Percentiles rank a stretch among this genome's conserved stretches.
Conservation (phyloP, 495 filamentous ascomycete genomes). For the Talaromyces stipitatus region DNA sequence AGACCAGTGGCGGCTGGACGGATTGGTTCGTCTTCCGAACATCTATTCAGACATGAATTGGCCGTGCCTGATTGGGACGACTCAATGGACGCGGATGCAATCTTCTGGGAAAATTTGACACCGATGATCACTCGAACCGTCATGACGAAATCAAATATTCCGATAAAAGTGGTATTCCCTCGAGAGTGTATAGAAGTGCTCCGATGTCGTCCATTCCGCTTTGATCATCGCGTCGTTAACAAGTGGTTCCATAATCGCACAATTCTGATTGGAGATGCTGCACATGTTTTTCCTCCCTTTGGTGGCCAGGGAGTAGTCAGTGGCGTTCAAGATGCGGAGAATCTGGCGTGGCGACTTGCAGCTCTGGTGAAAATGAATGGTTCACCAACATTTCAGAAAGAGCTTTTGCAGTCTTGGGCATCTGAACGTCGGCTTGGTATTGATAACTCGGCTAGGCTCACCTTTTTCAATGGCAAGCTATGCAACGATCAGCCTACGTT, state of each 20-base stretch:
- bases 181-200: constrained; percentile 31
- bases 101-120: background rate
- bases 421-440: background rate
- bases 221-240: constrained; percentile 29
- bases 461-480: too few species aligned
- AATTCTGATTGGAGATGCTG: constrained; percentile 36
- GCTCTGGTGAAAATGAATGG: constrained; percentile 1
- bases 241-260: constrained; percentile 29
- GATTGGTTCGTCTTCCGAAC: constrained; percentile 25
- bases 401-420: background rate
- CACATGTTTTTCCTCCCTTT: constrained; percentile 43
- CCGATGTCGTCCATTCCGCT: constrained; percentile 35
- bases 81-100: background rate
- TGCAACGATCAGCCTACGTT: too few species aligned
- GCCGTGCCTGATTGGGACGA: constrained; percentile 13
- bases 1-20: constrained; percentile 32
- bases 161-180: background rate
- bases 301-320: constrained; percentile 38
- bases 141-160: too few species aligned
- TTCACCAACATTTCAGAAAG: background rate
- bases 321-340: constrained; percentile 20
- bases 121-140: background rate
- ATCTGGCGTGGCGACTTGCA: constrained; percentile 33
- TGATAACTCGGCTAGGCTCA: too few species aligned
- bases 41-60: constrained; percentile 35